Evolutionary conservation across 1,284 basidiomycete genomes (phyloP), one percentile per base, ranked within the genome.

Genomic region (Entoloma clypeatum): DNA sequence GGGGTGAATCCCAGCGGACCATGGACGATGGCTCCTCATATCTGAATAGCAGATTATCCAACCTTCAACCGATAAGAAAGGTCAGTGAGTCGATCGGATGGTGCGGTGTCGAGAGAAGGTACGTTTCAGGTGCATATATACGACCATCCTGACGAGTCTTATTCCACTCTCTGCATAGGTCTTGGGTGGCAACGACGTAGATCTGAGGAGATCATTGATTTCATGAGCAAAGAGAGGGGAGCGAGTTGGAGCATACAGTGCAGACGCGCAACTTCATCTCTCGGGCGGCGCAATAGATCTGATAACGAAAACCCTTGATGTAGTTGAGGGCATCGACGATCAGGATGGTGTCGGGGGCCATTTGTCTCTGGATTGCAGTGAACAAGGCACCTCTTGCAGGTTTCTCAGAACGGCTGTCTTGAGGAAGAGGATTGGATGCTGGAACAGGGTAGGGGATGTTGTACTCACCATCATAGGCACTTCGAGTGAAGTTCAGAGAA

Each of bases 21-120:
- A 95, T 95, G 1, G 92, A 93, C 0, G 89, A 93, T 0, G 95
- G 95, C 61, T 98, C 95, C 68, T 99, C 95, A 54, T 84, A 98
- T 26, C 95, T 79, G 59, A 83, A 75, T 9, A 96, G 67, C 2
- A 99, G 77, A 61, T 94, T 95, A 18, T 95, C 89, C 26, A 98
- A 74, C 2, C 92, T 95, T 58, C 1, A 16, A 32, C 18, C 35
- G 22, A 22, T 34, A 27, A 31, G 24, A 44, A 41, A 13, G 25
- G 24, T 14, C 22, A 36, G 23, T 39, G 25, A 36, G 16, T 17
- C 9, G 11, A 7, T 9, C 9, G 4, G 39, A 9, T 16, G 27
- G 16, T 32, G 32, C 35, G 30, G 25, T 31, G 25, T 13, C 35
- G 9, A 25, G 48, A 5, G 6, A 21, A 42, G 21, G 22, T 45